phyloP scores from a whole-genome alignment of 345 rosid genomes.

The Salix koriyanagi region DNA sequence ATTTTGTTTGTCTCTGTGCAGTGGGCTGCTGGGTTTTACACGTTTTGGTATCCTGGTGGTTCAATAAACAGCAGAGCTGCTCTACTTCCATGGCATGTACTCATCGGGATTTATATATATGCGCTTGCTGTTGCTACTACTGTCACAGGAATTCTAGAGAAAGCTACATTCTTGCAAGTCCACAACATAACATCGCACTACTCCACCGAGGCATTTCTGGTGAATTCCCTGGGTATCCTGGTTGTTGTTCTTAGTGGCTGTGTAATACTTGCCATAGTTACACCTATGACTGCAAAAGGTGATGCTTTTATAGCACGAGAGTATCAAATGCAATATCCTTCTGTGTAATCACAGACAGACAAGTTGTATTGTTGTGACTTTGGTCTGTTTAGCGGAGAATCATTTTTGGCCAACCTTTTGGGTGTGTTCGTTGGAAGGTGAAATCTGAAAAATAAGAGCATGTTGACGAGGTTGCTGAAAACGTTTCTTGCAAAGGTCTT shows the following conservation, averaged over 20 bases:
- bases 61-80: conserved; percentile 57
- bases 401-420: too few species aligned
- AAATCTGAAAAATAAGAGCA: too few species aligned
- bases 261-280: conserved; percentile 54
- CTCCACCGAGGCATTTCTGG: conserved; percentile 69
- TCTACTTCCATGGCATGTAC: conserved; percentile 84
- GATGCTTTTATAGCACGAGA: conserved; percentile 17
- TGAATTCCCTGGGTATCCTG: conserved; percentile 67
- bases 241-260: conserved; percentile 67
- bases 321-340: neutral
- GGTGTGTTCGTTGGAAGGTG: too few species aligned
- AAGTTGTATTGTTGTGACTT: neutral
- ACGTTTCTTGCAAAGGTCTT: too few species aligned
- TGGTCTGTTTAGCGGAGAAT: too few species aligned
- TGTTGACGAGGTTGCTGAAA: too few species aligned
- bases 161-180: conserved; percentile 72
- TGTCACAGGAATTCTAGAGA: conserved; percentile 77
- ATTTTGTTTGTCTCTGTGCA: conserved; percentile 17
- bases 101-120: conserved; percentile 74
- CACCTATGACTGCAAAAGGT: conserved; percentile 44
- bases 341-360: neutral
- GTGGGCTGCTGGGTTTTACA: conserved; percentile 85
- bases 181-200: conserved; percentile 59
- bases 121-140: conserved; percentile 65
- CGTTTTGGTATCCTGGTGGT: conserved; percentile 94